Evolutionary conservation across 805 yeast genomes (phyloP).

Genomic region (Ogataea trehalophila): DNA sequence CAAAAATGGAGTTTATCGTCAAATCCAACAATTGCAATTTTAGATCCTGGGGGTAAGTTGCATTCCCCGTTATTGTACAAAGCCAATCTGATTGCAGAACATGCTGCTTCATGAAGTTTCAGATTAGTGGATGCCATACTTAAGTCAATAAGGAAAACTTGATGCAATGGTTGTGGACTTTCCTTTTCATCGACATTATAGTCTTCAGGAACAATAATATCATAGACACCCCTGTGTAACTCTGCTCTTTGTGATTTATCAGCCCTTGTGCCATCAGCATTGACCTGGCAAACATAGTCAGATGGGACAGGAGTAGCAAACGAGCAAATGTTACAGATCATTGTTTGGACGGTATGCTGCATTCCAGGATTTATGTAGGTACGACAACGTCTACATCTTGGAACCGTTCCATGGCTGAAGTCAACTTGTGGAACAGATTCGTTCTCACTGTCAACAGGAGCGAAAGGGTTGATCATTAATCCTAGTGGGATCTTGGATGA

Average conservation of each 20-base stretch:
- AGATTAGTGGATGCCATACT: slow-evolving; percentile 52
- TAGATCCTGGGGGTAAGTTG: slow-evolving; percentile 37
- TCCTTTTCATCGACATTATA: slow-evolving; percentile 50
- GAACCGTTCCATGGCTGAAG: slow-evolving; percentile 59
- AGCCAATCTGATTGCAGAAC: slow-evolving; percentile 64
- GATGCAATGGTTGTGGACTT: slow-evolving; percentile 46
- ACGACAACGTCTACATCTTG: slow-evolving; percentile 89
- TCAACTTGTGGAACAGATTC: slow-evolving; percentile 61
- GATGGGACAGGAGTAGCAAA: slow-evolving; percentile 64
- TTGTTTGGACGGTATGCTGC: slow-evolving; percentile 58
- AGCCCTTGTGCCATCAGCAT: slow-evolving; percentile 53
- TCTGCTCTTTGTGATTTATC: slow-evolving; percentile 71
- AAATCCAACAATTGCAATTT: slow-evolving; percentile 69
- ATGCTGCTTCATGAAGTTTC: slow-evolving; percentile 57
- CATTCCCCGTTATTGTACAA: slow-evolving; percentile 33
- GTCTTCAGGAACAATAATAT: slow-evolving; percentile 68
- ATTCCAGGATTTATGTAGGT: slow-evolving; percentile 84
- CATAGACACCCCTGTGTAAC: slow-evolving; percentile 77
- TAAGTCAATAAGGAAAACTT: slow-evolving; percentile 71
- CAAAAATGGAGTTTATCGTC: slow-evolving; percentile 71
- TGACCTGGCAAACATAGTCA: slow-evolving; percentile 62
- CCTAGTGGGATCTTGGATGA: slow-evolving; percentile 79
- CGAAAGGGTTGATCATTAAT: slow-evolving; percentile 79
- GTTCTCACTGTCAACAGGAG: slow-evolving; percentile 48
- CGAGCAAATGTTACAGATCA: slow-evolving; percentile 84